Percentiles rank a stretch among this genome's conserved stretches.
Conservation (phyloP, 129 eudicot genomes). For the Tanacetum coccineum region DNA sequence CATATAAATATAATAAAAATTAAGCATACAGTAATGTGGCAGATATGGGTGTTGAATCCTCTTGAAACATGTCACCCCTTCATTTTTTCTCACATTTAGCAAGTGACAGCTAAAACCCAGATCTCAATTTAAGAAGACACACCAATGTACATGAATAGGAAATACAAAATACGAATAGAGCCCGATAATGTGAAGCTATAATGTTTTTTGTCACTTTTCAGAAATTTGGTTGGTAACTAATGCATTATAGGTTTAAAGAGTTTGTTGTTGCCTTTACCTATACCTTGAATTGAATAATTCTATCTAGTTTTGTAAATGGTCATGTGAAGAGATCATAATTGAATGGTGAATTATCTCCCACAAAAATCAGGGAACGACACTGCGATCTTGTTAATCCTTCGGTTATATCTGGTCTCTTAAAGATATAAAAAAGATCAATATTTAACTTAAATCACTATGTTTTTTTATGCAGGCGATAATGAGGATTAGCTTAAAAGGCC, state of each 20-base stretch:
- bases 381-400: slow-evolving; percentile 55
- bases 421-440: neutral
- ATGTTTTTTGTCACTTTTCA: neutral
- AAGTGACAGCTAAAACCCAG: neutral
- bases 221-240: neutral
- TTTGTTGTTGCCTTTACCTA: slow-evolving; percentile 52
- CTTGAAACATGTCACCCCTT: too few relatives aligned
- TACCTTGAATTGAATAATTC: slow-evolving; percentile 82
- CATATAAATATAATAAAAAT: too few relatives aligned
- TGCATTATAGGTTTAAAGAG: neutral
- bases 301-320: slow-evolving; percentile 85
- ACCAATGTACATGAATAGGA: neutral
- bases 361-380: slow-evolving; percentile 78
- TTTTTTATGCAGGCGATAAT: too few relatives aligned
- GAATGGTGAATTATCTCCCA: slow-evolving; percentile 86
- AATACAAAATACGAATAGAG: neutral
- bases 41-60: too few relatives aligned
- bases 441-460: neutral
- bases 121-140: neutral
- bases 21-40: too few relatives aligned
- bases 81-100: neutral
- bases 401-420: slow-evolving; percentile 98
- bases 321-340: slow-evolving; percentile 80
- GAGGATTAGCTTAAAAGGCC: too few relatives aligned
- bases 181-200: neutral